phyloP scores from a whole-genome alignment of 2,329 filamentous ascomycete species.

The Monilinia fructigena region DNA sequence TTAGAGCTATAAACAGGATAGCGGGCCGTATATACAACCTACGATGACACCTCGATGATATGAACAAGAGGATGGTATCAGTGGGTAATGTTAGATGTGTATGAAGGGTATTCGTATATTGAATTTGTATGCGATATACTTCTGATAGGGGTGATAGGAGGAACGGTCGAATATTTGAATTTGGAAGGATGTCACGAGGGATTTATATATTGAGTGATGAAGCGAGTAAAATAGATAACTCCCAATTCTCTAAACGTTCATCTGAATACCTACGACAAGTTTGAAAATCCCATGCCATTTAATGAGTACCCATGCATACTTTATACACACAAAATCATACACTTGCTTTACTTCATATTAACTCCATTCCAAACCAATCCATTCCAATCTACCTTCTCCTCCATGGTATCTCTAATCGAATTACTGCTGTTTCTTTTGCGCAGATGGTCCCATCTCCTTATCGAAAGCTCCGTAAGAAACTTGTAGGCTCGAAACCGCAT shows the following conservation, averaged over 20 bases:
- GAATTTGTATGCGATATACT: too few species aligned
- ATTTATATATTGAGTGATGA: not conserved
- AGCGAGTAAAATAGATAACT: not conserved
- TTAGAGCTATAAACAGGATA: too few species aligned
- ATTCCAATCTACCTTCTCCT: conserved; percentile 1
- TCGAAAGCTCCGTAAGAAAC: conserved; percentile 94
- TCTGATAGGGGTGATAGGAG: too few species aligned
- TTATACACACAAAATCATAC: conserved; percentile 22
- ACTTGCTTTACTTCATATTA: conserved; percentile 8
- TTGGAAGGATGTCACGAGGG: not conserved
- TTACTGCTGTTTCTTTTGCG: conserved; percentile 75
- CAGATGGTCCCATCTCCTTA: conserved; percentile 88
- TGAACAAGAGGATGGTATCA: too few species aligned
- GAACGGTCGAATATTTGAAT: too few species aligned
- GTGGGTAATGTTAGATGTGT: too few species aligned
- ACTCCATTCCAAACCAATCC: conserved; percentile 7
- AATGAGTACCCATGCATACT: conserved; percentile 16
- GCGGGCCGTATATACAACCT: too few species aligned
- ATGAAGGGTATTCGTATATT: too few species aligned
- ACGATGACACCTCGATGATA: too few species aligned
- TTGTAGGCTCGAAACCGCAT: conserved; percentile 74
- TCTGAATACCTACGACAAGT: not conserved
- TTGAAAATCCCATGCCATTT: conserved; percentile 4
- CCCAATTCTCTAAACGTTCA: not conserved
- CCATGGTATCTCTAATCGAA: not conserved